Evolutionary conservation across 306 rosid genomes (phyloP).

Genomic region (Vigna hirtella): DNA sequence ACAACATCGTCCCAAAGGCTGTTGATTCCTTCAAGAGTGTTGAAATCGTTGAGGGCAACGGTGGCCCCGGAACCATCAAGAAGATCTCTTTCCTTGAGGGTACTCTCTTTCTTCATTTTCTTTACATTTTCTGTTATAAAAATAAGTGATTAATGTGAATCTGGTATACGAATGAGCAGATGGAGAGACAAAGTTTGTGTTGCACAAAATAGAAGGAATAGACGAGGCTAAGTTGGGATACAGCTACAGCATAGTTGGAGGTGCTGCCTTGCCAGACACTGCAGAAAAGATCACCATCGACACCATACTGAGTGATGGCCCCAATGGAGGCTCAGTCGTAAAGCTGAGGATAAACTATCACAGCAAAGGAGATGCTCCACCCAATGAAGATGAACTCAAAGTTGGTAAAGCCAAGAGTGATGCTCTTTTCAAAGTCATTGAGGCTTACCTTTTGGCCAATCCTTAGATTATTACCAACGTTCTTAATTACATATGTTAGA

Average conservation of each 20-base stretch:
- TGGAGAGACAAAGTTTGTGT: conserved; percentile 41
- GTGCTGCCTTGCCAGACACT: conserved; percentile 20
- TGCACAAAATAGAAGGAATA: conserved; percentile 49
- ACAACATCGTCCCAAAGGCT: not conserved
- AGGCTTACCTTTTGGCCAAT: conserved; percentile 49
- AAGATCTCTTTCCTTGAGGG: conserved; percentile 15
- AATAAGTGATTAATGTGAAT: too few relatives aligned
- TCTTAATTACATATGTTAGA: too few relatives aligned
- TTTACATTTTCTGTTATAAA: too few relatives aligned
- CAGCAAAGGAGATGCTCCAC: not conserved
- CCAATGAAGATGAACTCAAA: not conserved
- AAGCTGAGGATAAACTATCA: not conserved
- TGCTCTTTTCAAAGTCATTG: conserved; percentile 52
- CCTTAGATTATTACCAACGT: not conserved
- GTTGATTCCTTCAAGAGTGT: not conserved
- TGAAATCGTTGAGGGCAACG: conserved; percentile 8
- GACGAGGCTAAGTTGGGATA: conserved; percentile 47
- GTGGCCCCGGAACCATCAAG: conserved; percentile 13
- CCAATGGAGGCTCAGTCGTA: conserved; percentile 46
- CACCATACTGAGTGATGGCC: conserved; percentile 36
- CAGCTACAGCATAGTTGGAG: conserved; percentile 53
- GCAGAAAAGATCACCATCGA: conserved; percentile 48
- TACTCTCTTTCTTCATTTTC: too few relatives aligned
- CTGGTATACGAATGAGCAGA: not conserved
- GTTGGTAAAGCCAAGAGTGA: conserved; percentile 48